phyloP scores from a whole-genome alignment of 2,329 filamentous ascomycete species.

The Neurospora crassa region DNA sequence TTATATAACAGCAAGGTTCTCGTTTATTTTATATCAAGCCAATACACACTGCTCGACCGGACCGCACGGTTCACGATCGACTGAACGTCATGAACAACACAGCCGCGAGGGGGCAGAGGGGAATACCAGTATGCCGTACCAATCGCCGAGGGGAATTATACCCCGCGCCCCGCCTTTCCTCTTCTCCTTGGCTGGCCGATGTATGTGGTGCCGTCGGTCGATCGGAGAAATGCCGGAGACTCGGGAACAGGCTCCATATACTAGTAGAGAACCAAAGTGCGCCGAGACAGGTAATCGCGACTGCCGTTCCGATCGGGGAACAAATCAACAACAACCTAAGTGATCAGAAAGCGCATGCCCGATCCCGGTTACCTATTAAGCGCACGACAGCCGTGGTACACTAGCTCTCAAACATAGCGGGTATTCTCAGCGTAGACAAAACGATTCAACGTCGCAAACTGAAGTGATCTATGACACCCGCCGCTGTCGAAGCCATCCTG shows the following conservation, averaged over 20 bases:
- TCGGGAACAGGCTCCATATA: constrained; percentile 13
- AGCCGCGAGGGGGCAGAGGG: not conserved
- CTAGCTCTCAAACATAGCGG: not conserved
- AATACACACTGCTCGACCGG: not conserved
- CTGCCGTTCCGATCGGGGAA: not conserved
- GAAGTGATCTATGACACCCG: not conserved
- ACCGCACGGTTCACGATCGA: not conserved
- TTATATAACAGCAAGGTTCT: not conserved
- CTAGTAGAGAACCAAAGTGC: not conserved
- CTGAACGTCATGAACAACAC: not conserved
- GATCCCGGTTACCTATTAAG: not conserved
- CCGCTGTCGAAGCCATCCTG: not conserved
- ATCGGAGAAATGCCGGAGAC: constrained; percentile 21
- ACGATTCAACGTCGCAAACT: not conserved
- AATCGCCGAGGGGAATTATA: not conserved
- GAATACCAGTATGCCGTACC: not conserved
- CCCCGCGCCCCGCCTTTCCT: constrained; percentile 7
- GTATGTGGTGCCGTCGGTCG: constrained; percentile 13
- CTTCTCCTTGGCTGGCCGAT: constrained; percentile 1
- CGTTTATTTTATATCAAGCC: not conserved
- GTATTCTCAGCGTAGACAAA: not conserved
- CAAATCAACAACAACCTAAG: not conserved
- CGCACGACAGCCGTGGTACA: not conserved
- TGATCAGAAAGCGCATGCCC: not conserved
- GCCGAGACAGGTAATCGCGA: not conserved